A percentile compares a stretch with the other conserved stretches of the same genome.
Conservation (phyloP, 768 basidiomycete genomes). For the Tulasnella sp. region DNA sequence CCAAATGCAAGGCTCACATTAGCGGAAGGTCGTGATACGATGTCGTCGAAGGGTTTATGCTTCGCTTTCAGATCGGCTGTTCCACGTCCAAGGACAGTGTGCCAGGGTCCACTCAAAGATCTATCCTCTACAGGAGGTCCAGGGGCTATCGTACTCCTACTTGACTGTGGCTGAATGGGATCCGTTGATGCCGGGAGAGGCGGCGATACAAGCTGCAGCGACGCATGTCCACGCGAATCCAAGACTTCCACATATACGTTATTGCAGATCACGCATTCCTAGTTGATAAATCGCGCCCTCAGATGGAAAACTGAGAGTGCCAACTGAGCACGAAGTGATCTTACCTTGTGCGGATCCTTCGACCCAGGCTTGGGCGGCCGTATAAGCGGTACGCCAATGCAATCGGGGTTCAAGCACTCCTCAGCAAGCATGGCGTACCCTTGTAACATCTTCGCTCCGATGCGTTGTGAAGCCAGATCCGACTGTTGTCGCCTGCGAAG, state of each 20-base stretch:
- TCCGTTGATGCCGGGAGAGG: neutral
- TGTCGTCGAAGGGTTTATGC: too few species aligned
- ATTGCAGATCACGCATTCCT: slow-evolving; percentile 76
- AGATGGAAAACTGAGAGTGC: neutral
- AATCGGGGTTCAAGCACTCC: slow-evolving; percentile 58
- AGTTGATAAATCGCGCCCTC: neutral
- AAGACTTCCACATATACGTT: slow-evolving; percentile 42
- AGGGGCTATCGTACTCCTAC: too few species aligned
- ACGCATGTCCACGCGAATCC: slow-evolving; percentile 5
- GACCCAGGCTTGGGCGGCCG: slow-evolving; percentile 44
- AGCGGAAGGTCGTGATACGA: too few species aligned
- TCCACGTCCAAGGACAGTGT: too few species aligned
- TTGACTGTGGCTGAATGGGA: neutral
- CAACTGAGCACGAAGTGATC: slow-evolving; percentile 14
- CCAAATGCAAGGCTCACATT: too few species aligned
- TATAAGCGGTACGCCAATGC: slow-evolving; percentile 77
- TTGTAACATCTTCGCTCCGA: slow-evolving; percentile 63
- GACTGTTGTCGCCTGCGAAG: slow-evolving; percentile 68
- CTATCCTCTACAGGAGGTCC: too few species aligned
- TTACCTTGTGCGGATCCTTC: slow-evolving; percentile 57
- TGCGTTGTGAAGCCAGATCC: slow-evolving; percentile 66
- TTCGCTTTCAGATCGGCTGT: too few species aligned
- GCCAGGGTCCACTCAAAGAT: too few species aligned
- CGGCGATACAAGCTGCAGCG: neutral
- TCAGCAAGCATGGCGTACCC: slow-evolving; percentile 89